Evolutionary conservation across 176 grass and related monocot genomes (phyloP), one percentile per base, ranked within the genome.

Genomic region (Carex scoparia): DNA sequence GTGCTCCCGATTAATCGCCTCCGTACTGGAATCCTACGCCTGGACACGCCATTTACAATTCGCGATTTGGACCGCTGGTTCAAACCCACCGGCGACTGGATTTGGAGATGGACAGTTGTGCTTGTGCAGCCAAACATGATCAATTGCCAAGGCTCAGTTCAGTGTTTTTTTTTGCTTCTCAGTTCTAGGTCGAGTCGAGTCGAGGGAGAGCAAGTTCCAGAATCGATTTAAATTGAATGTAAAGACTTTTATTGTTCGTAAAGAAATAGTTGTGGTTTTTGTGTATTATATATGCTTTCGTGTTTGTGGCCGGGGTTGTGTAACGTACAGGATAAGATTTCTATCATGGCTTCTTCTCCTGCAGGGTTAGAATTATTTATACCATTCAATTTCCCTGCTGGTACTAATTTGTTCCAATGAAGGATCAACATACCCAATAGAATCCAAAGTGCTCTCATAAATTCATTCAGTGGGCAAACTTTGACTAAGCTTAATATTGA

Each of bases 41-140:
- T 23, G 61, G 81, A 80, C 83, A 83, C 70, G 2, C 83, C 77
- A 0, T 31, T 63, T 0, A 61, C 57, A 61, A 82, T 5, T 7
- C 82, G 86, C 1, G 84, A 4, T 10, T 4, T 76, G 44, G 55
- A 65, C 30, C 67, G 65, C n/a, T 28, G 54, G 60, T 38, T 61
- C 2, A 7, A 78, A 78, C 51, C 49, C 19, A 79, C 55, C 28
- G 80, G 73, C n/a, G 71, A 31, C 10, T 68, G 35, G 57, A 18
- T 32, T 87, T 53, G 10, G 72, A 67, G 86, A 66, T 32, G 77
- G 19, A 81, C 56, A 14, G 53, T 8, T 31, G 79, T 46, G 86
- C 11, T 74, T 31, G 93, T 12, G 81, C 71, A 12, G 49, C 78
- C 13, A 61, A 90, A 83, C 93, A 88, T 91, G 84, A 65, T 18